Percentiles rank a stretch among this genome's conserved stretches.
These are phyloP conservation scores for Pleurotus tuber-regium DNA, from an alignment of 768 basidiomycete species.

Conservation along the genomic window DNA sequence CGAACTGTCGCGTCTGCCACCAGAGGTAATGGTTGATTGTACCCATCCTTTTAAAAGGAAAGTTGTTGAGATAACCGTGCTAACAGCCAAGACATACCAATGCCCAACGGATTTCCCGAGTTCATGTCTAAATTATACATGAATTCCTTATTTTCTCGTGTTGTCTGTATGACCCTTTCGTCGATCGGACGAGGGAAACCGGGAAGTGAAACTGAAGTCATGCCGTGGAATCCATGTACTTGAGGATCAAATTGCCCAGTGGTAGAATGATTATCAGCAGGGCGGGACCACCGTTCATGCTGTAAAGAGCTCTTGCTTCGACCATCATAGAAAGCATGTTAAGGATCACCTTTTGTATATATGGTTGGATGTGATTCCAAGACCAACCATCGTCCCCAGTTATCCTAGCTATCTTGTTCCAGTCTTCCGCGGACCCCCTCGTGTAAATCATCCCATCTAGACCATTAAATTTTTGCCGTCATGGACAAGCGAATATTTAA, in stretches of 20 bases:
- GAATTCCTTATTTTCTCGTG: constrained; percentile 19
- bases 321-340: not conserved
- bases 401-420: constrained; percentile 18
- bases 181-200: constrained; percentile 19
- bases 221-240: constrained; percentile 24
- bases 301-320: constrained; percentile 6
- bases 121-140: constrained; percentile 28
- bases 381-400: constrained; percentile 28
- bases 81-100: constrained; percentile 20
- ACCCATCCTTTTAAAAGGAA: constrained; percentile 16
- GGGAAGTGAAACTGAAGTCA: constrained; percentile 21
- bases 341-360: constrained; percentile 19
- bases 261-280: constrained; percentile 27
- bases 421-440: constrained; percentile 24
- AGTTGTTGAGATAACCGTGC: not conserved
- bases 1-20: constrained; percentile 19
- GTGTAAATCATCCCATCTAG: constrained; percentile 21
- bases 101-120: constrained; percentile 25
- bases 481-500: no score
- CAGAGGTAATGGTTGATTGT: constrained; percentile 14
- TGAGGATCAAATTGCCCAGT: constrained; percentile 25
- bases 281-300: constrained; percentile 24
- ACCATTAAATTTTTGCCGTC: not conserved
- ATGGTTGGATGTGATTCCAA: constrained; percentile 23
- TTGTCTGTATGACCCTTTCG: constrained; percentile 20